These are phyloP conservation scores for Lipomyces lipofer DNA, from an alignment of 805 yeast genomes.

Conservation along the genomic window DNA sequence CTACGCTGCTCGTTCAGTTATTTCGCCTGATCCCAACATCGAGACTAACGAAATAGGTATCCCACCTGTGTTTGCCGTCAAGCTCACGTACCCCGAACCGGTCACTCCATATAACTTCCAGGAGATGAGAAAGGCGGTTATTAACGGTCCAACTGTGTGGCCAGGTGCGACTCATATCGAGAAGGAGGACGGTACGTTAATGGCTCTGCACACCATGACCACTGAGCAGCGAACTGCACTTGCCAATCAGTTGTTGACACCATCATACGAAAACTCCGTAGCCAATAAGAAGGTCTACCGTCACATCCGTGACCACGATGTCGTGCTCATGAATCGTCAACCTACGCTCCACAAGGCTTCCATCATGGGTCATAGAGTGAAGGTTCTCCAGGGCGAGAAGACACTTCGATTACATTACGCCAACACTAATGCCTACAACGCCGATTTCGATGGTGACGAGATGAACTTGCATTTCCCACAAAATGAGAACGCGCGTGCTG, in stretches of 20 bases:
- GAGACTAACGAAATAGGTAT: constrained; percentile 98
- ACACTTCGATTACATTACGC: constrained; percentile 96
- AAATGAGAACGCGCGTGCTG: constrained; percentile 94
- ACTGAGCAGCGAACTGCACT: constrained; percentile 90
- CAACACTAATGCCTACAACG: constrained; percentile 97
- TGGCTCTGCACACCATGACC: constrained; percentile 84
- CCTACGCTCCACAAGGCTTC: constrained; percentile 99
- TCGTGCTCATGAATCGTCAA: constrained; percentile 97
- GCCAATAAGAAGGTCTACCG: constrained; percentile 91
- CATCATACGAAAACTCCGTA: constrained; percentile 41
- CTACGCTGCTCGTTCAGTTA: constrained; percentile 97
- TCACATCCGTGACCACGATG: constrained; percentile 92
- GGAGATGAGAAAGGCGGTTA: constrained; percentile 89
- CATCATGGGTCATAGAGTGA: constrained; percentile 99
- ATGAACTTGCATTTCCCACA: constrained; percentile 99
- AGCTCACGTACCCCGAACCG: constrained; percentile 96
- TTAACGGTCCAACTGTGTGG: constrained; percentile 97
- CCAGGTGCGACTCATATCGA: constrained; percentile 98
- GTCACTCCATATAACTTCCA: constrained; percentile 90
- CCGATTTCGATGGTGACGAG: constrained; percentile 99
- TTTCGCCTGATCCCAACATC: constrained; percentile 97
- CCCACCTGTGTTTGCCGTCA: constrained; percentile 96
- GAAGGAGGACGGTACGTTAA: constrained; percentile 87
- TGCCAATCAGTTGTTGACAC: constrained; percentile 92
- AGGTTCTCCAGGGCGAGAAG: constrained; percentile 96